Evolutionary conservation across 768 basidiomycete species (phyloP), one percentile per base, ranked within the genome.

Genomic region (Rickenella mellea): DNA sequence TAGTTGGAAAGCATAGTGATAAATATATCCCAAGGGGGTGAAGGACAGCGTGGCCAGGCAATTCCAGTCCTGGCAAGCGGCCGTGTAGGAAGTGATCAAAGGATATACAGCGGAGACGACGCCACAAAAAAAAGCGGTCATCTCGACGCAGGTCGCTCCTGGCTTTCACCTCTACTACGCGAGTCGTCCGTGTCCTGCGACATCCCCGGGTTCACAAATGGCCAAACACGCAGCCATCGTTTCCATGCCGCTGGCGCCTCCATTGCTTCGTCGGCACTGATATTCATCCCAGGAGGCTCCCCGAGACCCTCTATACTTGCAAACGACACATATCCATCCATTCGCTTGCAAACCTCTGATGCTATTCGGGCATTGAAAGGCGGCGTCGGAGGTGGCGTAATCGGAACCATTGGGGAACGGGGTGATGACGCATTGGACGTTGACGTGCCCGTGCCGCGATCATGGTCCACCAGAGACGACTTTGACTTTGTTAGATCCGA

Each of bases 321-420:
- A 43, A 83, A 83, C n/a, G 71, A 74, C 27, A 83, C 76, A 48
- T 83, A 83, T 1, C 81, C 81, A 12, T 74, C 66, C 24, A 76
- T 70, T 26, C 68, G 59, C 20, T 65, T 67, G 47, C 79, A 73
- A 42, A 71, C 69, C 25, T 68, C 72, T n/a, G 70, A 70, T 5
- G 82, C 81, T 17, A 67, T 70, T 29, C 74, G 71, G 9, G 73
- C 78, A 51, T 84, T 77, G 65, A 84, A 84, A 3, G 63, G 49
- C n/a, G 70, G 63, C 4, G 57, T 40, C 17, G 52, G 41, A 11
- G 52, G 56, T 20, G 60, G 59, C 8, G 57, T 45, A 12, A 38
- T 40, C 39, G 43, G 47, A 25, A 22, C 32, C 20, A 35, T 26
- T 8, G 40, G 21, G 22, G 42, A 19, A 14, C n/a, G 26, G 17